Evolutionary conservation across 257 asterid genomes (phyloP), one percentile per base, ranked within the genome.

Genomic region (Solanum commersonii): DNA sequence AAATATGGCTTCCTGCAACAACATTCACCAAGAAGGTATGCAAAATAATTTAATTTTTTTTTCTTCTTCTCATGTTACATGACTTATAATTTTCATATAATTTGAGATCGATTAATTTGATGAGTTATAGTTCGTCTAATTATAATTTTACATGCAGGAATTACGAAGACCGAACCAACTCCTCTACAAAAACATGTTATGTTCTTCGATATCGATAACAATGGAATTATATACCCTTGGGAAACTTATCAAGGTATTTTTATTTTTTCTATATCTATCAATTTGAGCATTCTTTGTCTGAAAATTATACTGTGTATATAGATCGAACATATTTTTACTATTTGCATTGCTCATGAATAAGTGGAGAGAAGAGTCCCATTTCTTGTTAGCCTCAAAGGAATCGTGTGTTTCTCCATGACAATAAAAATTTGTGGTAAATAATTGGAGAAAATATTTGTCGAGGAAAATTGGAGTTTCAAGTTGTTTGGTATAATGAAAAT

Each of bases 121-220:
- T n/a, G 67, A 78, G 35, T 25, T 44, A 79, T 44, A 16, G 12
- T 79, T 79, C 5, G 8, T 27, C 3, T 79, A 79, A 73, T 73
- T 46, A 13, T 72, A 72, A 79, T 27, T 72, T 29, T 44, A 22
- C 20, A 23, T 70, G 34, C 84, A 85, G 90, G 56, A 46, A 49
- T 12, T 12, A 86, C n/a, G 46, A 78, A 68, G 38, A 68, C 46
- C 3, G 96, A 94, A 27, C 90, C 92, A 7, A 94, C 87, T 49
- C 90, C 90, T 83, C 89, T 96, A 29, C 92, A 94, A 87, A 95
- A 93, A 78, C 99, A 95, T 87, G 96, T 91, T 18, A 90, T 90
- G 96, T 96, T 95, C 95, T 95, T 96, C 84, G 98, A 95, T 89
- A 94, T 91, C 52, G 90, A 96, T 84, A 89, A 93, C 15, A 97